phyloP scores from a whole-genome alignment of 1,284 basidiomycete species.

The Cutaneotrichosporon sp. region DNA sequence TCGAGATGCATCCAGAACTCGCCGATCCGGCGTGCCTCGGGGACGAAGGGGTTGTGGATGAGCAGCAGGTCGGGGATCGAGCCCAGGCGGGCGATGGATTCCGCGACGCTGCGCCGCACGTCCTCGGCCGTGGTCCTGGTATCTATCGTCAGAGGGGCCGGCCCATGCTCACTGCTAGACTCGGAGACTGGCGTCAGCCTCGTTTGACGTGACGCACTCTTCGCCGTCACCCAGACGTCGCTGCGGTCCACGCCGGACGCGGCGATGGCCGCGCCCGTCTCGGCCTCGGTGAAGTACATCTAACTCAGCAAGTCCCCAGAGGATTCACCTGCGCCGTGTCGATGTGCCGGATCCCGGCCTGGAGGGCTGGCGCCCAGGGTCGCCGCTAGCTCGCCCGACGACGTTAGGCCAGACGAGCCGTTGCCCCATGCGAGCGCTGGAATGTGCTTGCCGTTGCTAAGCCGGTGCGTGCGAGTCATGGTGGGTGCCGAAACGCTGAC shows the following conservation, averaged over 20 bases:
- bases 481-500: too few species aligned
- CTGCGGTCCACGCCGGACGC: constrained; percentile 53
- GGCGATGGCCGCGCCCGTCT: constrained; percentile 54
- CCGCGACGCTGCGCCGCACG: constrained; percentile 30
- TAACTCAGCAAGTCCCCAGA: too few species aligned
- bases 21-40: constrained; percentile 29
- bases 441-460: too few species aligned
- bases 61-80: constrained; percentile 39
- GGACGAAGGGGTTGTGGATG: constrained; percentile 41
- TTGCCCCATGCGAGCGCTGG: too few species aligned
- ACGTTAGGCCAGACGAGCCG: too few species aligned
- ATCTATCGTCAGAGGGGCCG: not conserved
- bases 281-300: constrained; percentile 51
- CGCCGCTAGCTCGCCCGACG: too few species aligned
- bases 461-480: too few species aligned
- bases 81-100: constrained; percentile 30
- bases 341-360: constrained; percentile 47
- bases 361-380: too few species aligned
- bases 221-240: constrained; percentile 60
- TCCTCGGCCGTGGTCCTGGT: constrained; percentile 16
- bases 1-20: constrained; percentile 44
- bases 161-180: too few species aligned
- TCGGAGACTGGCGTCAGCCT: too few species aligned
- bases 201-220: too few species aligned
- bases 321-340: too few species aligned